A percentile compares a stretch with the other conserved stretches of the same genome.
Evolutionary conservation across 2,329 filamentous ascomycete genomes (phyloP).

Genomic region (Sclerotinia trifoliorum): DNA sequence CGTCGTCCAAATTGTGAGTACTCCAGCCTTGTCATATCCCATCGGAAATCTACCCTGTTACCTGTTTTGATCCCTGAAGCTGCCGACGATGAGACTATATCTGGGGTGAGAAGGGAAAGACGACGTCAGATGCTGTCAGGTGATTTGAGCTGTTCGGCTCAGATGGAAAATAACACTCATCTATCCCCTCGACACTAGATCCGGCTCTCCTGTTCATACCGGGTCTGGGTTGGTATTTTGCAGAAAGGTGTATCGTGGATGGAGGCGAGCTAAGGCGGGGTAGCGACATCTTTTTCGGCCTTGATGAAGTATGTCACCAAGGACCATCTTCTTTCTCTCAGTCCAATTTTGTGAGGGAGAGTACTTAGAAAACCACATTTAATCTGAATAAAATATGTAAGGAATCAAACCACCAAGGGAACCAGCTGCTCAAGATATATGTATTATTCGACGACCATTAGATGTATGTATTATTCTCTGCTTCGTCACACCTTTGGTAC

Average conservation of each 20-base stretch:
- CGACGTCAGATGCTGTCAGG: conserved; percentile 32
- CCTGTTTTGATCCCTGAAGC: conserved; percentile 52
- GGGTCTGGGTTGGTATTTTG: conserved; percentile 29
- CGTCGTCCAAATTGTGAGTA: conserved; percentile 53
- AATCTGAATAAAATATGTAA: background rate
- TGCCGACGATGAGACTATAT: conserved; percentile 50
- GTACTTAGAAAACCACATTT: background rate
- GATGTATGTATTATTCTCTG: background rate
- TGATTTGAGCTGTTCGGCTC: background rate
- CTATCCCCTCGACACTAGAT: conserved; percentile 29
- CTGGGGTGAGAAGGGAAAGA: conserved; percentile 51
- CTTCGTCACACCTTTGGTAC: background rate
- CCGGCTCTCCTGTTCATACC: conserved; percentile 31
- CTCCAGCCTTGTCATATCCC: conserved; percentile 56
- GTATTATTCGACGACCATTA: background rate
- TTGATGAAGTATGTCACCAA: background rate
- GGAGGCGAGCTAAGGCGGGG: conserved; percentile 27
- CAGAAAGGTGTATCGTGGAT: conserved; percentile 31
- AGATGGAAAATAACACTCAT: conserved; percentile 12
- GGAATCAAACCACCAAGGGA: background rate
- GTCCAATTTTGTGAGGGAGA: background rate
- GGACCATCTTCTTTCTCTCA: background rate
- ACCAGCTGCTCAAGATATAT: background rate
- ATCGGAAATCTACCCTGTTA: conserved; percentile 51
- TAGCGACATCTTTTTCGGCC: conserved; percentile 1